phyloP scores from a whole-genome alignment of 2,329 filamentous ascomycete genomes.

The Venturia pyrina region DNA sequence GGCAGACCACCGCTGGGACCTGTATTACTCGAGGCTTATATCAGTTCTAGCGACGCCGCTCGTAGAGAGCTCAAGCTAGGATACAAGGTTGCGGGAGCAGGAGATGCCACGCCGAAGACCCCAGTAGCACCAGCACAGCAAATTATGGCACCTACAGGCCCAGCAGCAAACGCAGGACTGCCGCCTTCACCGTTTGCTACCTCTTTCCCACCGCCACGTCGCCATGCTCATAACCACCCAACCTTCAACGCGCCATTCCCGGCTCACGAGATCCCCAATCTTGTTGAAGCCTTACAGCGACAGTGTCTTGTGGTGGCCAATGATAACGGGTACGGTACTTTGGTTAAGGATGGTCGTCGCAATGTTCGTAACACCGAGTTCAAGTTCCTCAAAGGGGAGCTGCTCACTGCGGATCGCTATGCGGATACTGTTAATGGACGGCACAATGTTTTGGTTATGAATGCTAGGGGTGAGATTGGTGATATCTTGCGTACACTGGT shows the following conservation, averaged over 20 bases:
- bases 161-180: background rate
- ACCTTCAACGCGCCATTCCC: conserved; percentile 5
- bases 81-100: background rate
- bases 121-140: background rate
- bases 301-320: conserved; percentile 9
- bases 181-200: background rate
- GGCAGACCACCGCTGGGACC: conserved; percentile 10
- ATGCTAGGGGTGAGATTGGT: conserved; percentile 12
- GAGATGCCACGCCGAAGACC: background rate
- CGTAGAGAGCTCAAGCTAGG: conserved; percentile 9
- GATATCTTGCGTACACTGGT: conserved; percentile 12
- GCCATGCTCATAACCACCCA: background rate
- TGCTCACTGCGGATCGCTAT: conserved; percentile 10
- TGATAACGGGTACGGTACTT: conserved; percentile 12
- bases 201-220: conserved; percentile 2
- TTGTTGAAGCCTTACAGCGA: conserved; percentile 8
- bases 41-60: conserved; percentile 9
- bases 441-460: conserved; percentile 12
- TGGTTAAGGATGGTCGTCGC: conserved; percentile 6
- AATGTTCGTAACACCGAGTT: conserved; percentile 11
- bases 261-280: conserved; percentile 3
- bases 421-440: conserved; percentile 9
- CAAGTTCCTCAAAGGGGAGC: conserved; percentile 11
- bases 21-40: conserved; percentile 10
- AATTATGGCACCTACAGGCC: background rate